Base-by-base conservation (phyloP, 2,329 filamentous ascomycete genomes). In the Xylaria digitata region DNA sequence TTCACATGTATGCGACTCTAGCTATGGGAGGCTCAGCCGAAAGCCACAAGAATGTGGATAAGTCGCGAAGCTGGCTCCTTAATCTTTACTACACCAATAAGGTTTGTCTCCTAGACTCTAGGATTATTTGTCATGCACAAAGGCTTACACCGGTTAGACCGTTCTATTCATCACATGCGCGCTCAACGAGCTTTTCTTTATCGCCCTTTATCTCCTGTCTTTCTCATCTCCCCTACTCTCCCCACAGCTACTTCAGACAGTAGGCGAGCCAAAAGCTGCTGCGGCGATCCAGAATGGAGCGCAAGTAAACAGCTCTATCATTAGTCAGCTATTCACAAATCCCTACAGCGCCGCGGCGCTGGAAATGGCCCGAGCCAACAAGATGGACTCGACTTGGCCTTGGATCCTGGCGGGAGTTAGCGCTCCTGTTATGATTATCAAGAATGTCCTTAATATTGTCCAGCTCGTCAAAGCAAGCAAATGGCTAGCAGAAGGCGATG, bases 71-170 rank as follows among this genome's bases (percentile, higher is more conserved):
- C 83, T 93, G 90, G 89, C 85, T 98, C 66, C 82, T 99, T 79
- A 96, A 97, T 81, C 84, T 96, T 65, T 99, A 99, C 85, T 99
- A 99, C 82, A 95, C 93, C 70, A 98, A 97, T 85, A 96, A 93
- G 87, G 95, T 97, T 82, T 65, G 87, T 80, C 58, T 46, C 30
- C 49, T 30, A 6, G 17, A n/a, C 2, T 56, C 37, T 8, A 6
- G 1, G 15, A 34, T 57, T 23, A 1, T 6, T 59, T 21, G 3
- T 15, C 2, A 6, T 58, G 40, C 6, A 15, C 46, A 60, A 15
- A 59, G 61, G 63, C 70, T 74, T 21, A 76, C 68, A 26, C 52
- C 65, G 11, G 2, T 21, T 68, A 97, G 95, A 91, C 85, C 61
- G 94, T 99, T 52, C 86, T 99, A 48, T 99, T 99, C 83, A 81